A percentile compares a stretch with the other conserved stretches of the same genome.
Evolutionary conservation across 2,329 filamentous ascomycete species (phyloP).

Genomic region (Apiospora kogelbergensis): DNA sequence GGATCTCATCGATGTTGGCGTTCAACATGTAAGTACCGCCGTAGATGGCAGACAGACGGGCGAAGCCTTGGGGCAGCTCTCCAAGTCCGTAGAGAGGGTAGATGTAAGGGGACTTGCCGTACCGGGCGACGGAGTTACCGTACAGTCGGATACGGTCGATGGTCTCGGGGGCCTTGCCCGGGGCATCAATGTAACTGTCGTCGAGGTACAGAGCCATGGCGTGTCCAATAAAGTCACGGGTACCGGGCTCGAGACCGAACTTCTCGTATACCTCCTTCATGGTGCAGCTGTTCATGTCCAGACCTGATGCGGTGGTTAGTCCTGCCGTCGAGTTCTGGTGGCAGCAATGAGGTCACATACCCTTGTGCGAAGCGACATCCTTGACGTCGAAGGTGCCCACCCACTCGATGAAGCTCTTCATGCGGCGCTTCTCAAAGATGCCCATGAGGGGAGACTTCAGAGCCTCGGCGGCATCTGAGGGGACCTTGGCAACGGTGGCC

Average conservation of each 20-base stretch:
- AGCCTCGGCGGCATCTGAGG: conserved; percentile 87
- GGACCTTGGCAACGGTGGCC: conserved; percentile 94
- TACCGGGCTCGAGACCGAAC: conserved; percentile 85
- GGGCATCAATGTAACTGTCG: conserved; percentile 77
- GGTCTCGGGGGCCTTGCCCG: conserved; percentile 76
- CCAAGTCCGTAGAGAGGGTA: conserved; percentile 97
- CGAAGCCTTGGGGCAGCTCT: conserved; percentile 96
- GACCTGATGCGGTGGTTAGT: conserved; percentile 50
- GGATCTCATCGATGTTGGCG: conserved; percentile 85
- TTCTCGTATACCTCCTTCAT: conserved; percentile 99
- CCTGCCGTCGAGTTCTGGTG: neutral
- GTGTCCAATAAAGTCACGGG: conserved; percentile 95
- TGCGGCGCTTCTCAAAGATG: conserved; percentile 94
- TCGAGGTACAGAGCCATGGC: conserved; percentile 96
- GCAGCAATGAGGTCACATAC: conserved; percentile 49
- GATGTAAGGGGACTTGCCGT: conserved; percentile 99
- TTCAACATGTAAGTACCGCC: conserved; percentile 99
- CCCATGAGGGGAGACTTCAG: conserved; percentile 94
- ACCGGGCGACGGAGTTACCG: conserved; percentile 94
- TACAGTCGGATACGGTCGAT: conserved; percentile 94
- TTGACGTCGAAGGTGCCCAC: conserved; percentile 81
- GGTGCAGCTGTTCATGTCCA: conserved; percentile 75
- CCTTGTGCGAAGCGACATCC: conserved; percentile 85
- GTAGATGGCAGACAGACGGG: conserved; percentile 95
- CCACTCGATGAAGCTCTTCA: conserved; percentile 97